phyloP scores from a whole-genome alignment of 1,284 basidiomycete genomes.

The Cystobasidium slooffiae region DNA sequence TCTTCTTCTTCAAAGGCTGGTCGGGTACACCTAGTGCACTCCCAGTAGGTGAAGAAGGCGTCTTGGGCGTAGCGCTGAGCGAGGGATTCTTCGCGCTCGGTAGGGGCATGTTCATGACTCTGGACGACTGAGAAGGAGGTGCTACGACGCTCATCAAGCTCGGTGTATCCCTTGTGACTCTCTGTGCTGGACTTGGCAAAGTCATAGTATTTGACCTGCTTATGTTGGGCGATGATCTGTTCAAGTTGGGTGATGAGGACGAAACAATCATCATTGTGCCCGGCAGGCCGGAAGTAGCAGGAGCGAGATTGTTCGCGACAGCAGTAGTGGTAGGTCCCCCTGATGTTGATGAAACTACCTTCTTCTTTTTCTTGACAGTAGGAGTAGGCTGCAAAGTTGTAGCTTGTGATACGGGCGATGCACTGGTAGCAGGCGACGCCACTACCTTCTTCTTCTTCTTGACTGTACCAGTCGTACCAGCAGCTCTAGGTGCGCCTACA shows the following conservation, averaged over 20 bases:
- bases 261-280: conserved; percentile 17
- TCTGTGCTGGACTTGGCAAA: conserved; percentile 40
- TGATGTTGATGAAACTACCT: conserved; percentile 18
- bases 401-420: conserved; percentile 15
- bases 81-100: conserved; percentile 39
- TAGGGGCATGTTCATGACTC: conserved; percentile 32
- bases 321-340: background rate
- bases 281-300: conserved; percentile 5
- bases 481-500: conserved; percentile 25
- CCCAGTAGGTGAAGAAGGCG: conserved; percentile 4
- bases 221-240: background rate
- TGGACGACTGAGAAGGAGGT: conserved; percentile 26
- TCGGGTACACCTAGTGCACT: conserved; percentile 25
- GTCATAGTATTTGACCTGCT: conserved; percentile 8
- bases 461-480: conserved; percentile 40
- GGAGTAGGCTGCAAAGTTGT: conserved; percentile 6
- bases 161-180: conserved; percentile 16
- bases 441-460: conserved; percentile 41
- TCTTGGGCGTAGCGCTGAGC: background rate
- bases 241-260: conserved; percentile 1
- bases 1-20: conserved; percentile 40
- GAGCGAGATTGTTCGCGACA: conserved; percentile 6
- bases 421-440: conserved; percentile 8
- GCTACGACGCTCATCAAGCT: conserved; percentile 31
- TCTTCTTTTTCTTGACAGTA: conserved; percentile 43